Evolutionary conservation across 2,329 filamentous ascomycete genomes (phyloP).

Genomic region (Pyricularia grisea): DNA sequence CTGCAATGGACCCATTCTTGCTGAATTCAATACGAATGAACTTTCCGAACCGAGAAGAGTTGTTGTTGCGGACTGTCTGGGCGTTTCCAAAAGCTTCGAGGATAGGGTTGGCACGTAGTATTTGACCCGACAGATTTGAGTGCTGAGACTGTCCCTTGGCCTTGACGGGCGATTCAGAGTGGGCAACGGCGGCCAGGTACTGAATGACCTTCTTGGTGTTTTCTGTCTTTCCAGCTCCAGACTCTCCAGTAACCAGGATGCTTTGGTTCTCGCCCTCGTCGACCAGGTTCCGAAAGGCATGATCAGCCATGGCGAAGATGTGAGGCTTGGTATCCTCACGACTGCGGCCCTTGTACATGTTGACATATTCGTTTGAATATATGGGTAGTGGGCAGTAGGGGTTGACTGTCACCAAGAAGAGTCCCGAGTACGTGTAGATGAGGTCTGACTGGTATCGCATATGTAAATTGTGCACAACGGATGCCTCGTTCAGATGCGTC

Average conservation of each 20-base stretch:
- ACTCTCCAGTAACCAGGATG: conserved; percentile 95
- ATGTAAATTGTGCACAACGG: conserved; percentile 93
- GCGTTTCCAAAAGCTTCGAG: conserved; percentile 97
- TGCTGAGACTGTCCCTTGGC: conserved; percentile 31
- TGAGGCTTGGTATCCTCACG: conserved; percentile 94
- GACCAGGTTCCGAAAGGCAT: conserved; percentile 90
- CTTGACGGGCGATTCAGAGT: conserved; percentile 63
- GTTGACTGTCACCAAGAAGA: conserved; percentile 95
- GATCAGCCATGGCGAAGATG: conserved; percentile 95
- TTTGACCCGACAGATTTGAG: conserved; percentile 90
- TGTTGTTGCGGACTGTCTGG: conserved; percentile 95
- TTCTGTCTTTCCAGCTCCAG: conserved; percentile 94
- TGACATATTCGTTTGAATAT: conserved; percentile 93
- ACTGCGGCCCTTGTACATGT: conserved; percentile 90
- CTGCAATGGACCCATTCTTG: conserved; percentile 77
- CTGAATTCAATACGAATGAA: conserved; percentile 97
- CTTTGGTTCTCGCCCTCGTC: conserved; percentile 95
- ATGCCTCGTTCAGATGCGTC: conserved; percentile 95
- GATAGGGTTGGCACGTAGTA: conserved; percentile 90
- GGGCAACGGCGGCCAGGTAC: conserved; percentile 89
- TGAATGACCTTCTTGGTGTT: conserved; percentile 99
- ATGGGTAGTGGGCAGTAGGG: conserved; percentile 93
- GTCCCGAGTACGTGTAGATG: conserved; percentile 95
- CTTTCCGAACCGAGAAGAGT: conserved; percentile 96
- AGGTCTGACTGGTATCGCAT: conserved; percentile 92